A percentile compares a stretch with the other conserved stretches of the same genome.
Evolutionary conservation across 2,329 filamentous ascomycete genomes (phyloP).

Genomic region (Colletotrichum horii): DNA sequence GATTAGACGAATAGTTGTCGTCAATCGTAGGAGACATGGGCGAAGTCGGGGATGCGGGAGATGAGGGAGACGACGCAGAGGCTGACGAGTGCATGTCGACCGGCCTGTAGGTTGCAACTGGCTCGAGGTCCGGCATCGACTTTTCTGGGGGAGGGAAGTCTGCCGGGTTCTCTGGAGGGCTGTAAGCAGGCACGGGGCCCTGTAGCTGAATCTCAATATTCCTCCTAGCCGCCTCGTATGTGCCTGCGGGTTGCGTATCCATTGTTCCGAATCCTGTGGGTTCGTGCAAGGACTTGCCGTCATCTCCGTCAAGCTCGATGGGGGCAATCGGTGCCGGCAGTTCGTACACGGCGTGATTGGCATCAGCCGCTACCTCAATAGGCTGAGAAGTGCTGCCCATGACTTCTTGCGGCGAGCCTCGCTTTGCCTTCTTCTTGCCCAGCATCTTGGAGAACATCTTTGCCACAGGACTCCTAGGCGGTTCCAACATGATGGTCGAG

Average conservation of each 20-base stretch:
- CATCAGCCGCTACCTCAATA: constrained; percentile 45
- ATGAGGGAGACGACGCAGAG: constrained; percentile 29
- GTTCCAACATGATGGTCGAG: constrained; percentile 37
- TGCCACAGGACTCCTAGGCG: constrained; percentile 39
- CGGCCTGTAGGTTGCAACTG: constrained; percentile 37
- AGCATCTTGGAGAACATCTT: constrained; percentile 50
- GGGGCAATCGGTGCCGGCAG: constrained; percentile 51
- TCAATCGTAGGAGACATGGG: constrained; percentile 29
- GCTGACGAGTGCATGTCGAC: constrained; percentile 33
- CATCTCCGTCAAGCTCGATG: constrained; percentile 51
- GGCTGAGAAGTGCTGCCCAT: constrained; percentile 35
- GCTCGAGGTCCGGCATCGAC: constrained; percentile 37
- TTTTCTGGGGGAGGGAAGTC: constrained; percentile 34
- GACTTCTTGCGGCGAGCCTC: constrained; percentile 25
- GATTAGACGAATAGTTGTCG: constrained; percentile 41
- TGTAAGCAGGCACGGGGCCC: constrained; percentile 55
- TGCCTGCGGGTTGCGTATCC: constrained; percentile 42
- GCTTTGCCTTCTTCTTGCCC: constrained; percentile 37
- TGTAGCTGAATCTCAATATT: constrained; percentile 58
- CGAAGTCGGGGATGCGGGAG: constrained; percentile 28
- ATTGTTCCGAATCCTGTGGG: constrained; percentile 47
- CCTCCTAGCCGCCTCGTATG: constrained; percentile 56
- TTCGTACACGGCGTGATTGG: constrained; percentile 57
- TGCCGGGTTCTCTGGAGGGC: constrained; percentile 39
- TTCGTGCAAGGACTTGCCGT: constrained; percentile 40